Percentiles rank a stretch among this genome's conserved stretches.
These are phyloP conservation scores for Nicotiana attenuata DNA, from an alignment of 257 asterid genomes.

Conservation along the genomic window DNA sequence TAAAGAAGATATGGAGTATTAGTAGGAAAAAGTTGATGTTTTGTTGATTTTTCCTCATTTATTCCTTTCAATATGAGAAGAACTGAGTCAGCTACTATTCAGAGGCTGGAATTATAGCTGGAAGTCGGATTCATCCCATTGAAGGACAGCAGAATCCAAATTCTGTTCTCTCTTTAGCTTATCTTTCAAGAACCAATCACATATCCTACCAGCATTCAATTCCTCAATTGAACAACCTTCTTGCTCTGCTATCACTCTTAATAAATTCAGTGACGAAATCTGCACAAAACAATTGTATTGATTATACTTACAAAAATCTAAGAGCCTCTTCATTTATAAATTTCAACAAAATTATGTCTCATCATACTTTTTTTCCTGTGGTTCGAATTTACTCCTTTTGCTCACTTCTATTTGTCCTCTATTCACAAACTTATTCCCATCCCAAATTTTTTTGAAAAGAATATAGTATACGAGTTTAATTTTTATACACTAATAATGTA, in stretches of 20 bases:
- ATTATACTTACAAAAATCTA: not conserved
- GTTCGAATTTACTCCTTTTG: not conserved
- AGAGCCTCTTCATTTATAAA: not conserved
- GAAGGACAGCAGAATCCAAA: slow-evolving; percentile 63
- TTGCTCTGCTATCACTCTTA: slow-evolving; percentile 72
- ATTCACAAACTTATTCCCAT: not conserved
- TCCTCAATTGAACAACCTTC: slow-evolving; percentile 78
- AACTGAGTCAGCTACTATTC: not conserved
- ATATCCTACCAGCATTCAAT: slow-evolving; percentile 66
- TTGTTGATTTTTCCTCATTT: not conserved
- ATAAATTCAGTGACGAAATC: slow-evolving; percentile 74
- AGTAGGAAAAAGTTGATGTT: not conserved
- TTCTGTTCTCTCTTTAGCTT: slow-evolving; percentile 71
- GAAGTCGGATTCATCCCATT: slow-evolving; percentile 69
- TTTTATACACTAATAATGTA: not conserved
- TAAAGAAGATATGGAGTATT: not conserved
- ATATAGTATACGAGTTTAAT: no score
- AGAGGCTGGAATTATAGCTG: slow-evolving; percentile 16
- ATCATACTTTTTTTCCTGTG: not conserved
- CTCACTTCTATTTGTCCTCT: no score
- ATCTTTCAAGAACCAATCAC: slow-evolving; percentile 85
- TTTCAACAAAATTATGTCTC: not conserved
- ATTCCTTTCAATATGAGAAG: not conserved
- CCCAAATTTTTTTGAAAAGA: no score
- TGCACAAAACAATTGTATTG: slow-evolving; percentile 12